phyloP scores from a whole-genome alignment of 768 basidiomycete species.

The Tephrocybe sp. region DNA sequence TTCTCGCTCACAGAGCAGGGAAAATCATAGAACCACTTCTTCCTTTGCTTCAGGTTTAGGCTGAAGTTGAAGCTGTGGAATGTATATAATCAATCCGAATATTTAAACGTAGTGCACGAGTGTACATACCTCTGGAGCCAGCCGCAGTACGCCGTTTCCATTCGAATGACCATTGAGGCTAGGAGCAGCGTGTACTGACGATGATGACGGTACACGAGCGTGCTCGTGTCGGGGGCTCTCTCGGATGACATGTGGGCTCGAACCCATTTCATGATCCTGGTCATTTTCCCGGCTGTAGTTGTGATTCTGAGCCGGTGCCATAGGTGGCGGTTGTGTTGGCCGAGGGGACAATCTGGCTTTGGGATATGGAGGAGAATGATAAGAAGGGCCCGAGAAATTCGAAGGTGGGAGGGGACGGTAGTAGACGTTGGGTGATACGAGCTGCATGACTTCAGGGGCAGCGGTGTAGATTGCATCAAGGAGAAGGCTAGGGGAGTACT shows the following conservation, averaged over 20 bases:
- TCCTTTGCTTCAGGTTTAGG: no score
- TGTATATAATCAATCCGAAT: no score
- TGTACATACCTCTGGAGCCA: no score
- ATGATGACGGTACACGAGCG: not conserved
- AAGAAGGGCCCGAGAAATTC: not conserved
- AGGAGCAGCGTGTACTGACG: not conserved
- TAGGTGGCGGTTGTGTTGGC: not conserved
- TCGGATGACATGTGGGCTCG: not conserved
- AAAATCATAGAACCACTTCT: no score
- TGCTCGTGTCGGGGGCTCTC: not conserved
- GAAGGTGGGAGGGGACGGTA: not conserved
- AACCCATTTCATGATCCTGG: not conserved
- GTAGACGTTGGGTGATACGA: constrained; percentile 2
- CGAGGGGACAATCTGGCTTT: not conserved
- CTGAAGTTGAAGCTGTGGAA: no score
- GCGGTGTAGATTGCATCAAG: constrained; percentile 33
- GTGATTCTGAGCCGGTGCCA: not conserved
- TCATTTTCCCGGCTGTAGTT: not conserved
- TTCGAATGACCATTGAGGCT: not conserved
- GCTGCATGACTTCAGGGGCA: constrained; percentile 13
- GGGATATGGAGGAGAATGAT: not conserved
- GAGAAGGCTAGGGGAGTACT: constrained; percentile 34
- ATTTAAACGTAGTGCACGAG: no score
- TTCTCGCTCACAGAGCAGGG: no score
- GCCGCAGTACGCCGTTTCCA: no score